Base-by-base conservation (phyloP, 768 basidiomycete genomes). In the Lactarius indigo region DNA sequence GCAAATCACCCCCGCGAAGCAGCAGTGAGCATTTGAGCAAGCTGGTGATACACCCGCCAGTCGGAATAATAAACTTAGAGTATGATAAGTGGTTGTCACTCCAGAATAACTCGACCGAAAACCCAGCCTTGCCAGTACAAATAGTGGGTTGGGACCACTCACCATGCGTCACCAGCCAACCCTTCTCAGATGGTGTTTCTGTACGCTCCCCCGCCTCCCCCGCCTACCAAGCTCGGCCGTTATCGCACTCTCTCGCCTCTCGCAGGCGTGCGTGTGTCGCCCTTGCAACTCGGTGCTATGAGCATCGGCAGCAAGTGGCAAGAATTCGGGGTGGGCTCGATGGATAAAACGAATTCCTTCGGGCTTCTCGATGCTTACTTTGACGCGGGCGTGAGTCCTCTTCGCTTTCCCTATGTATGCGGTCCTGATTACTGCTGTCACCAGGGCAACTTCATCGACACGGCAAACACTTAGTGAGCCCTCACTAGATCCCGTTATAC, bases 391-490 rank as follows among this genome's bases (percentile, higher is more conserved):
- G 84, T 84, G 1, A 82, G 83, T 33, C 17, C 26, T 52, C 23
- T 35, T 33, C n/a, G n/a, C n/a, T n/a, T n/a, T n/a, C n/a, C n/a
- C n/a, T n/a, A 9, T 15, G 20, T 33, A 6, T 23, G 10, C n/a
- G 81, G 79, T 80, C 80, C 81, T 73, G 75, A 79, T 7, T 13
- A 13, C 33, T 57, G 71, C 17, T 72, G n/a, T n/a, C n/a, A n/a
- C 76, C 1, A 79, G 72, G 84, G 84, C 0, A 84, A 84, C 73
- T 80, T 83, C 64, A 80, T 84, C 9, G 67, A 82, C 30, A 83
- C 83, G 2, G 78, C 82, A 17, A 83, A 80, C 63, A 73, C 70
- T 68, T 84, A 83, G 79, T 80, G 50, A 67, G 78, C 56, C n/a
- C n/a, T n/a, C n/a, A n/a, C n/a, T n/a, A n/a, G n/a, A n/a, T n/a